Evolutionary conservation across 208 protist genomes (phyloP).

Genomic region (Crithidia expoeki): DNA sequence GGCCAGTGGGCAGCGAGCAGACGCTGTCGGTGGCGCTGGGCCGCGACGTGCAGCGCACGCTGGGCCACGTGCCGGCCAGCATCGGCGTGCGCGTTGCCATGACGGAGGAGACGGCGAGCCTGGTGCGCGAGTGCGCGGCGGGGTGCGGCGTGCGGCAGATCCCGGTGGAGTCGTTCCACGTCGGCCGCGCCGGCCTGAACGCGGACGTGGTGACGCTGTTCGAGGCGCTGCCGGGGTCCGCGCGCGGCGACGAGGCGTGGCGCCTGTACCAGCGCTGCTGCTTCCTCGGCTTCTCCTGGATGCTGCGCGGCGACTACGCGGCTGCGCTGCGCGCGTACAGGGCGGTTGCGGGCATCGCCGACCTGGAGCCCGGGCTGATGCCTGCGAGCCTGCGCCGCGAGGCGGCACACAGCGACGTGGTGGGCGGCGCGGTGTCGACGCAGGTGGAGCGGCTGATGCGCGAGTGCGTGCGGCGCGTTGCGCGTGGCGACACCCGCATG

Average conservation of each 20-base stretch:
- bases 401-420: conserved; percentile 14
- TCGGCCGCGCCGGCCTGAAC: conserved; percentile 11
- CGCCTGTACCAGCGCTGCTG: conserved; percentile 23
- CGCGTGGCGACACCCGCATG: background rate
- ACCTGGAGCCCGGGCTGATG: conserved; percentile 29
- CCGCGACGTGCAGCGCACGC: conserved; percentile 33
- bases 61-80: conserved; percentile 33
- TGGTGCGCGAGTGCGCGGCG: conserved; percentile 22
- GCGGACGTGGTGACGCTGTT: conserved; percentile 32
- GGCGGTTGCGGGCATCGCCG: conserved; percentile 21
- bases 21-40: conserved; percentile 31
- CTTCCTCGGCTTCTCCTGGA: conserved; percentile 38
- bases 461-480: conserved; percentile 21
- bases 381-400: conserved; percentile 18
- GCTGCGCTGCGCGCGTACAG: conserved; percentile 32
- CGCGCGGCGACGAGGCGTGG: conserved; percentile 26
- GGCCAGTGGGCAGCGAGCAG: conserved; percentile 19
- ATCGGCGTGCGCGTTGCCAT: conserved; percentile 37
- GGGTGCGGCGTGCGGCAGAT: background rate
- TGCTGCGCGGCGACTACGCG: conserved; percentile 48
- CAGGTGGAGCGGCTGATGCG: conserved; percentile 31
- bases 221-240: conserved; percentile 30
- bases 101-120: conserved; percentile 49
- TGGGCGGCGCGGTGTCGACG: conserved; percentile 20
- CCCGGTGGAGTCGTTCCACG: background rate